Evolutionary conservation across 2,329 filamentous ascomycete species (phyloP), one percentile per base, ranked within the genome.

Genomic region (Ceratocystis huliohia): DNA sequence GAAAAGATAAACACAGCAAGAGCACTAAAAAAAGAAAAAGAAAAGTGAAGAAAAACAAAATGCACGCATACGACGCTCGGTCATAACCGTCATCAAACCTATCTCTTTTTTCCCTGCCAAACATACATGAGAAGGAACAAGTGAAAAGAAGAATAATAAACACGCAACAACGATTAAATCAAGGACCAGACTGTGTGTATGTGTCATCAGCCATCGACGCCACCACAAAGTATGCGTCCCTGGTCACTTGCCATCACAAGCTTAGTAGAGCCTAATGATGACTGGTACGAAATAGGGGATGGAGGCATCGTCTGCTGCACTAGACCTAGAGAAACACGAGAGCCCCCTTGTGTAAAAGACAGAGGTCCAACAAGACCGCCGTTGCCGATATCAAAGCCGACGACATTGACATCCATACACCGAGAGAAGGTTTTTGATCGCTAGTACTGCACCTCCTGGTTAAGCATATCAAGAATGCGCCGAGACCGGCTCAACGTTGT

Each of bases 401-500:
- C 33, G 30, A 45, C 33, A 30, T 20, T 17, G 20, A 25, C 25
- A 46, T 37, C 56, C 25, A 59, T 33, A 30, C 17, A n/a, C 30
- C 25, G 56, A 25, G 56, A 37, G 15, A 59, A 59, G 33, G 56
- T 4, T 30, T 33, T 41, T 48, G 61, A 56, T 28, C 17, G 22
- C 44, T 62, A 66, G 45, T 66, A 66, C 15, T 62, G 65, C 25
- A 37, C 41, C 30, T 66, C 64, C 13, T 44, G 50, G 22, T n/a
- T 8, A 22, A 68, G 61, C 50, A 68, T 62, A 17, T 74, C 72
- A 37, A 73, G 70, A 33, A 75, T 73, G n/a, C 72, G 72, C 68
- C 71, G 73, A 56, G 74, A 72, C 7, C 73, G 70, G 30, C 69
- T 70, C 33, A 78, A 77, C 74, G 82, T 77, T 69, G 72, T 73